Base-by-base conservation (phyloP, 2,329 filamentous ascomycete genomes). In the Aspergillus fumigatiaffinis region DNA sequence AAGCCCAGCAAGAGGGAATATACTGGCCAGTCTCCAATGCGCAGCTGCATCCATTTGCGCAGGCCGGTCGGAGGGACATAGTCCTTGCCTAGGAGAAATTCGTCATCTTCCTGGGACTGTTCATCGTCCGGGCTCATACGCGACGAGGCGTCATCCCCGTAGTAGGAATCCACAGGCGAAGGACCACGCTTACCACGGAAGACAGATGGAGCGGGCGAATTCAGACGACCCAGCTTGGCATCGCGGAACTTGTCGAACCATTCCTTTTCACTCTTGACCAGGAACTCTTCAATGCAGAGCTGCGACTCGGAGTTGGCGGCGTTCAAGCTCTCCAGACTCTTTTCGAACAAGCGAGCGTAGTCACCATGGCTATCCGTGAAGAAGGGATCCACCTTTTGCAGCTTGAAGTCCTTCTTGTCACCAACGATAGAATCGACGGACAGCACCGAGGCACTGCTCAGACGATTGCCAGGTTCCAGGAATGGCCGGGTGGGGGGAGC, bases 371-470 rank as follows among this genome's bases (percentile, higher is more conserved):
- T 80, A 66, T 88, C 85, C 4, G 82, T 87, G 73, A 88, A 88
- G 73, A 84, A 85, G 2, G 85, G 85, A 63, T 86, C 84, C 0
- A 88, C 83, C 56, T 87, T 84, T 66, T 88, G 85, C 25, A 87
- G 79, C 60, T 83, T 80, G 65, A 82, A 84, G 64, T 85, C 80
- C 51, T 80, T 81, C 64, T 84, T 84, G 55, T 83, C 83, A 25
- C 84, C 82, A 25, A 86, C 78, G 23, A 87, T 79, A 4, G 77
- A 77, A 51, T 83, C 76, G 3, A 85, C 73, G 35, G 81, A 84
- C n/a, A 87, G 73, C 3, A 74, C 72, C 1, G 79, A 82, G 44
- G 71, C 70, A 58, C 70, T 75, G 56, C 71, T 47, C 44, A 47
- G 21, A 7, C 44, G 44, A 23, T 17, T 47, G 44, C 44, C 44